These are phyloP conservation scores for Lepidium campestre DNA, from an alignment of 441 rosid genomes.

Conservation along the genomic window DNA sequence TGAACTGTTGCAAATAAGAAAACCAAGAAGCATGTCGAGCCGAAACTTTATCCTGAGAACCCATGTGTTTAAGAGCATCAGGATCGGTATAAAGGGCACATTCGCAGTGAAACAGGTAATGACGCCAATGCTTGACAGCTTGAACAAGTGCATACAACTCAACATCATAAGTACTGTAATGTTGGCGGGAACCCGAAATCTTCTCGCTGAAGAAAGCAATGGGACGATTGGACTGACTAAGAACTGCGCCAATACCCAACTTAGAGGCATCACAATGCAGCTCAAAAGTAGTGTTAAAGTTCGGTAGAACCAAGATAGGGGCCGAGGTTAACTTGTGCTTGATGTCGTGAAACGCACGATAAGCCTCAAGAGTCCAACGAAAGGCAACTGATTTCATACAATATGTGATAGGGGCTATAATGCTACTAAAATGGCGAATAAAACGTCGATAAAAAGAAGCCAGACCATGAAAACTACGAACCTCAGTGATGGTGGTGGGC, in stretches of 20 bases:
- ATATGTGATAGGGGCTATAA: background rate
- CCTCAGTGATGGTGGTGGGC: fast-evolving
- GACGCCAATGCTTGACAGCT: background rate
- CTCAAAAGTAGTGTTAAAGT: background rate
- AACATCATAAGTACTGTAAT: background rate
- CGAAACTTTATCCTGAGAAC: background rate
- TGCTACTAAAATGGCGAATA: background rate
- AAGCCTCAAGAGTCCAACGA: background rate
- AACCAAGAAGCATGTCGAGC: no score
- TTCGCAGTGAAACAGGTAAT: background rate
- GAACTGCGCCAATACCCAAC: fast-evolving
- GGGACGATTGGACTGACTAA: fast-evolving
- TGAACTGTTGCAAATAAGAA: no score
- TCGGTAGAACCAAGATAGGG: fast-evolving
- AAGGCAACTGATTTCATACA: background rate
- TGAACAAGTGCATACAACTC: background rate
- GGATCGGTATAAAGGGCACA: background rate
- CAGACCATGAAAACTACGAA: background rate
- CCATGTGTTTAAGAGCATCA: background rate
- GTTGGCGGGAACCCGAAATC: fast-evolving
- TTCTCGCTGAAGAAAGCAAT: background rate
- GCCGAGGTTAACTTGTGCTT: fast-evolving
- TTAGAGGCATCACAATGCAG: background rate
- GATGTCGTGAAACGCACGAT: fast-evolving
- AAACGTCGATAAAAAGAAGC: background rate